Evolutionary conservation across 345 rosid genomes (phyloP), one percentile per base, ranked within the genome.

Genomic region (Erodium maritimum): DNA sequence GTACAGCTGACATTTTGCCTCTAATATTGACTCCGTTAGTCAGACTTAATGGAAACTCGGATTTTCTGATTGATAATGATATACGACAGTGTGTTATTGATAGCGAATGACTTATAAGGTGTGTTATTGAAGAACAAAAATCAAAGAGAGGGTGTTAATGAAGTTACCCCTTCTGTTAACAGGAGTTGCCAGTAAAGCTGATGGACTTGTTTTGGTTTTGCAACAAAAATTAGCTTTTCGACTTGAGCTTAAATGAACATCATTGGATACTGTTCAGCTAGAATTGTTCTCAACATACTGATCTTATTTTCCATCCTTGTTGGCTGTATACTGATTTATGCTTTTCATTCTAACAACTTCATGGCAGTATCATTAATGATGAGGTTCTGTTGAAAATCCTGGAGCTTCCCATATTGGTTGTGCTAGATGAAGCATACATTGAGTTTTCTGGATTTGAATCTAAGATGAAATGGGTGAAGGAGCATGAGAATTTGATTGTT

Each of bases 351-450:
- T 11, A 21, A 55, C 65, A n/a, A n/a, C 60, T 60, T 24, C 18
- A 5, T 58, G 63, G 55, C 82, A 89, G 99, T 65, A 61, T 83
- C 67, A 83, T 93, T 65, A 79, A 22, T n/a, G 94, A 93, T 62
- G 90, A 80, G 17, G 96, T 80, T 71, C 81, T 93, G 42, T 55
- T 89, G 73, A 81, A 71, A 77, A 83, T 93, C 82, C 80, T 93
- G 59, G 75, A 70, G 48, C 79, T 91, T 73, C 95, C 96, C 7
- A 63, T 91, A 61, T 77, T 91, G 67, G 96, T 91, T 61, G 98
- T 88, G 61, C 71, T 88, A 52, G 98, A 91, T 76, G 98, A 91
- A 67, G 98, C 98, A 69, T 91, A 91, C 64, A 79, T 86, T 8
- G 96, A 91, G 65, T 88, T 91, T 78, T 84, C 98, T 18, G 88